Evolutionary conservation across 192 early-diverging fungal genomes (phyloP), one percentile per base, ranked within the genome.

Genomic region (Linnemannia elongata): DNA sequence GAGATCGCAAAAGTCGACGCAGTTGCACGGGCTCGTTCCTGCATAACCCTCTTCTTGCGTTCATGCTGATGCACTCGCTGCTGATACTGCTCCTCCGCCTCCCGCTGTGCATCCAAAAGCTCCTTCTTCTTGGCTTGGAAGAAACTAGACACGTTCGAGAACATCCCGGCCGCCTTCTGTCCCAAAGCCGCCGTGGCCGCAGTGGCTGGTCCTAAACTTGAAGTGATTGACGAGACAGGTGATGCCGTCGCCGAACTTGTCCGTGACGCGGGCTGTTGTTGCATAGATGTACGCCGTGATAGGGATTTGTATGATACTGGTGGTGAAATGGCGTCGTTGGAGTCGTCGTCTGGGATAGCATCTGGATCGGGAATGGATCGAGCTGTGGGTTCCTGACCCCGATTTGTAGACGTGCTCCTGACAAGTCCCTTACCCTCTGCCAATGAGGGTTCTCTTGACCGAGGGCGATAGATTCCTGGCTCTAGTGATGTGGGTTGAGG

Each of bases 151-250:
- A 92, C 82, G 45, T 88, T 91, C 1, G 90, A 88, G 33, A 92
- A 87, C 69, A 92, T 81, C 12, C 89, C 84, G 4, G 86, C 90
- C 17, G 91, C 91, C 39, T 91, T 90, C 71, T 91, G 91, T n/a
- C 85, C 85, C 0, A 87, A 22, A 33, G 85, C 85, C 3, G 85
- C 85, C 24, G 85, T 87, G 0, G 85, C 85, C 6, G 85, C 85
- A 0, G 85, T 87, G 20, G 85, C 85, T 9, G 85, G 85, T 8
- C 85, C 85, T 18, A 87, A 55, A 4, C 79, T 76, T 3, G 76
- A 80, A 8, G 44, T 36, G 17, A 80, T 57, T 17, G 75, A 35
- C 17, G 70, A 60, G 9, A 74, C 78, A 12, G 79, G 79, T 15
- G 85, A 87, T 33, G 45, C 57, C 1, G 71, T 15, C 7, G n/a